Evolutionary conservation across 805 yeast species (phyloP).

Genomic region (Saturnispora silvae): DNA sequence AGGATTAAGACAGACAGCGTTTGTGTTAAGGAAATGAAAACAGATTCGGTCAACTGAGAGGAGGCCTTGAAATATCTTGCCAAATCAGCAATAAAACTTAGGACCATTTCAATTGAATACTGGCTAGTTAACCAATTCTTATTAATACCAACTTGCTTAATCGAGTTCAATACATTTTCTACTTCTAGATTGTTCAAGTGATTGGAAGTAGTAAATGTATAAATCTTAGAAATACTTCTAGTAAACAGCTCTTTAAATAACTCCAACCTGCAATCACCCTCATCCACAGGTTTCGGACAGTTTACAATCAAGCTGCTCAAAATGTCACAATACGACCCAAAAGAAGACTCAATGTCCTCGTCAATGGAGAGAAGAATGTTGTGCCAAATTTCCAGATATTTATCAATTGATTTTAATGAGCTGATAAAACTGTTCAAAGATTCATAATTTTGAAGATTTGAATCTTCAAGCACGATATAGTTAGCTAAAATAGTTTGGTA

Average conservation of each 20-base stretch:
- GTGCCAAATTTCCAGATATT: slow-evolving; percentile 6
- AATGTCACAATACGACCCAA: slow-evolving; percentile 5
- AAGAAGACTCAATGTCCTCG: not conserved
- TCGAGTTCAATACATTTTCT: slow-evolving; percentile 17
- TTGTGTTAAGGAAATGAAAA: slow-evolving; percentile 32
- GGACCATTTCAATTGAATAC: slow-evolving; percentile 47
- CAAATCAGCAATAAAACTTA: slow-evolving; percentile 12
- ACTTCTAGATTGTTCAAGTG: not conserved
- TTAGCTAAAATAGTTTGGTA: slow-evolving; percentile 17
- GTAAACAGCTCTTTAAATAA: no score
- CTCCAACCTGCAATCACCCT: no score
- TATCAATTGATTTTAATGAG: not conserved
- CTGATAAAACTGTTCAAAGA: not conserved
- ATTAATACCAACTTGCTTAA: slow-evolving; percentile 37
- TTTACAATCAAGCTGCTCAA: slow-evolving; percentile 1
- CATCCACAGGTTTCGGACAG: slow-evolving; percentile 3
- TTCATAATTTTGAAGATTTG: not conserved
- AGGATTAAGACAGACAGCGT: slow-evolving; percentile 51
- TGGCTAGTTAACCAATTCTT: slow-evolving; percentile 54
- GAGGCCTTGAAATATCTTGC: slow-evolving; percentile 7
- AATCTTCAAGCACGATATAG: slow-evolving; percentile 14
- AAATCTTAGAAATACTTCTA: no score
- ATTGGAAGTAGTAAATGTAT: slow-evolving; percentile 1
- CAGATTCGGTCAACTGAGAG: not conserved
- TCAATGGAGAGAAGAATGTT: slow-evolving; percentile 6